phyloP scores from a whole-genome alignment of 2,329 filamentous ascomycete species.

The Pyrenochaeta sp. region DNA sequence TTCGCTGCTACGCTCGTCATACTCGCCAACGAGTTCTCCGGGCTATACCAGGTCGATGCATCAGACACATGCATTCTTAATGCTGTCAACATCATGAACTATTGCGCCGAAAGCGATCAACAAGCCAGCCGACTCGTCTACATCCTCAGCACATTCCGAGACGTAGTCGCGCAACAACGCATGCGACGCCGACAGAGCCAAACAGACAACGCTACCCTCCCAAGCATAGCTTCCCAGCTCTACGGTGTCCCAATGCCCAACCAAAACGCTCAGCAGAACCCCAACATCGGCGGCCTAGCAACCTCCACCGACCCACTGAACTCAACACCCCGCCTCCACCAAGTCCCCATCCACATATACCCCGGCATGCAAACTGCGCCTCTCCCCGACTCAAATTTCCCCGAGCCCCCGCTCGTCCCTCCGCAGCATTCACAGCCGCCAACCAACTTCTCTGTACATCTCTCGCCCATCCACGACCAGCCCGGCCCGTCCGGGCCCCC shows the following conservation, averaged over 20 bases:
- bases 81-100: slow-evolving; percentile 50
- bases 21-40: slow-evolving; percentile 50
- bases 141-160: slow-evolving; percentile 48
- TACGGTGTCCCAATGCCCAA: slow-evolving; percentile 31
- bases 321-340: slow-evolving; percentile 34
- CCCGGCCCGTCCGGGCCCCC: slow-evolving; percentile 12
- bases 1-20: slow-evolving; percentile 51
- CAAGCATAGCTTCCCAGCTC: slow-evolving; percentile 44
- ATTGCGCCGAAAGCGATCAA: slow-evolving; percentile 50
- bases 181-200: slow-evolving; percentile 34
- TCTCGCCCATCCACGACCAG: slow-evolving; percentile 40
- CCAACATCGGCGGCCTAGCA: slow-evolving; percentile 6
- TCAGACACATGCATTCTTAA: slow-evolving; percentile 49
- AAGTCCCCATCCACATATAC: slow-evolving; percentile 46
- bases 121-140: slow-evolving; percentile 49
- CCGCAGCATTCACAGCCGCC: slow-evolving; percentile 15
- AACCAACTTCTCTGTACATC: slow-evolving; percentile 37
- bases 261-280: slow-evolving; percentile 16
- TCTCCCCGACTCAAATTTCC: slow-evolving; percentile 19
- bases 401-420: slow-evolving; percentile 5
- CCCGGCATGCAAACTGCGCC: slow-evolving; percentile 44
- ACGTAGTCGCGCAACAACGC: slow-evolving; percentile 45
- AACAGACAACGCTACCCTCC: slow-evolving; percentile 29
- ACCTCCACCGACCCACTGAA: slow-evolving; percentile 22
- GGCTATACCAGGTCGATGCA: slow-evolving; percentile 41